Evolutionary conservation across 805 yeast species (phyloP).

Genomic region (Wickerhamomyces sydowiorum): DNA sequence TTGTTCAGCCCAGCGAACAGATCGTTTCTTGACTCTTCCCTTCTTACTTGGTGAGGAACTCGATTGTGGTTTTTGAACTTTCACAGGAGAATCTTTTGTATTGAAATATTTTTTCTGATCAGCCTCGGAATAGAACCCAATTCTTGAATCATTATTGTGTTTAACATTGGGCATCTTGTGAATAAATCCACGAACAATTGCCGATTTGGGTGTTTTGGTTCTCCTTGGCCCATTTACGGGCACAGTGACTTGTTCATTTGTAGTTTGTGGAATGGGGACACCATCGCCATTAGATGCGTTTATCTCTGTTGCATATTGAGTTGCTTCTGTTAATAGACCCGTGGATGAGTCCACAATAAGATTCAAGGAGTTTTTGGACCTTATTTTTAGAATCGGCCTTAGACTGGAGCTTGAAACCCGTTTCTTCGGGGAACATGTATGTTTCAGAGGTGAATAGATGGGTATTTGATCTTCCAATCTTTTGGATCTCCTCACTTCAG

Average conservation of each 20-base stretch:
- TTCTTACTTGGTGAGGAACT: background rate
- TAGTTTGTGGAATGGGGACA: conserved; percentile 53
- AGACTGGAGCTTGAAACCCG: background rate
- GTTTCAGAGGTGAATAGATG: background rate
- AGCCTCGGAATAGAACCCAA: background rate
- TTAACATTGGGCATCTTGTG: background rate
- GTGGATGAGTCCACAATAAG: conserved; percentile 57
- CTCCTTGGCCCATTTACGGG: conserved; percentile 27
- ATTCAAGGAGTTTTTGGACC: conserved; percentile 22
- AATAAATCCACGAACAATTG: conserved; percentile 12
- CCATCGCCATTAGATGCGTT: conserved; percentile 59
- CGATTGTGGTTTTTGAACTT: background rate
- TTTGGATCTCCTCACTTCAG: conserved; percentile 18
- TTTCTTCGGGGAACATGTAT: conserved; percentile 15
- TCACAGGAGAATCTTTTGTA: background rate
- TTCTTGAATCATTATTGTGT: background rate
- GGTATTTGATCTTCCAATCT: conserved; percentile 9
- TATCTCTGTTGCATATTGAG: conserved; percentile 63
- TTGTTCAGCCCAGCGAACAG: conserved; percentile 3
- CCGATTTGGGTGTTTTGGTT: conserved; percentile 11
- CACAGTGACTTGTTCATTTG: conserved; percentile 53
- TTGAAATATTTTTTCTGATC: background rate
- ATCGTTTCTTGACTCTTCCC: background rate
- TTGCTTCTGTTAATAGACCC: conserved; percentile 56
- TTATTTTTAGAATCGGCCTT: conserved; percentile 12